Percentiles rank a stretch among this genome's conserved stretches.
Conservation (phyloP, 495 filamentous ascomycete genomes). For the Melanomma pulvis-pyrius region DNA sequence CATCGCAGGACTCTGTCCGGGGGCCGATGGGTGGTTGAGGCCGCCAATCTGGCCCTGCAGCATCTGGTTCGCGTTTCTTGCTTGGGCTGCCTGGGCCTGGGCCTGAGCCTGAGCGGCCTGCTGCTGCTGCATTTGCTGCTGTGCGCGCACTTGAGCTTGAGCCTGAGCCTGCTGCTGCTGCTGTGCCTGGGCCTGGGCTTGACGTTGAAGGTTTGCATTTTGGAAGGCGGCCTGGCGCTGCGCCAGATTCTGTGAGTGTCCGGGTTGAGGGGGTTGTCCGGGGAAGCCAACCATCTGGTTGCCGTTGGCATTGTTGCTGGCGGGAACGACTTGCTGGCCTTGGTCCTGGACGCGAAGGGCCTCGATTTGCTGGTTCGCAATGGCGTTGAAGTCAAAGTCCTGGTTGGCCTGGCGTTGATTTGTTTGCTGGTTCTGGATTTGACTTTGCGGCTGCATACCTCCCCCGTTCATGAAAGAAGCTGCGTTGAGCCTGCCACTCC, state of each 20-base stretch:
- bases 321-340: conserved; percentile 68
- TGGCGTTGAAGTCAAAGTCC: conserved; percentile 56
- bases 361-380: conserved; percentile 65
- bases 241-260: conserved; percentile 49
- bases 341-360: conserved; percentile 65
- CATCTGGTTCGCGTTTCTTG: conserved; percentile 51
- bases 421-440: conserved; percentile 48
- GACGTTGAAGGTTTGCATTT: conserved; percentile 42
- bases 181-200: conserved; percentile 53
- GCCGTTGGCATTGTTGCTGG: conserved; percentile 58
- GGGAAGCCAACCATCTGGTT: conserved; percentile 49
- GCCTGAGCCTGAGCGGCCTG: conserved; percentile 47
- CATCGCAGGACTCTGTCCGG: conserved; percentile 60
- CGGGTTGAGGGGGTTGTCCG: conserved; percentile 47
- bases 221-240: conserved; percentile 42
- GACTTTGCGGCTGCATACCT: conserved; percentile 34
- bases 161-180: conserved; percentile 47
- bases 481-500: neutral
- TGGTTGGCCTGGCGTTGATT: conserved; percentile 49
- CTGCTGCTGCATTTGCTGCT: conserved; percentile 30
- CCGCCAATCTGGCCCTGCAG: conserved; percentile 54
- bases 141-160: conserved; percentile 14
- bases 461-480: conserved; percentile 17
- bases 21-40: conserved; percentile 48
- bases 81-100: conserved; percentile 38